These are phyloP conservation scores for Emergomyces pasteurianus DNA, from an alignment of 2,329 filamentous ascomycete genomes.

Conservation along the genomic window DNA sequence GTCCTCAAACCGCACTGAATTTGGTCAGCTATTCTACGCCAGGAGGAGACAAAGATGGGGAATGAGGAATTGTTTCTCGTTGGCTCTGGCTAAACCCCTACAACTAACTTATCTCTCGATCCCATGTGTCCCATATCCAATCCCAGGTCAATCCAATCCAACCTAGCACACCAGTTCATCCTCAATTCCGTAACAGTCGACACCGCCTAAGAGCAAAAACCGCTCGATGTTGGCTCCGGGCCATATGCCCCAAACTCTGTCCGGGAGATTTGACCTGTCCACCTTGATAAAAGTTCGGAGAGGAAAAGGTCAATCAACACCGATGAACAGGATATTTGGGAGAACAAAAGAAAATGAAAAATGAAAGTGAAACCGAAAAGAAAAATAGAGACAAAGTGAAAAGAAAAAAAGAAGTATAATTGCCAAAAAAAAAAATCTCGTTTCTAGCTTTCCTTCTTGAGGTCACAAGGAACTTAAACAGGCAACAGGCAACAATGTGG, in stretches of 20 bases:
- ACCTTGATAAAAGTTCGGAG: not conserved
- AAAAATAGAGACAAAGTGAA: not conserved
- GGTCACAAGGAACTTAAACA: not conserved
- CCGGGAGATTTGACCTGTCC: not conserved
- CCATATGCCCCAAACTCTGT: not conserved
- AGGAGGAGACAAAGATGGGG: not conserved
- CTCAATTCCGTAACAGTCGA: not conserved
- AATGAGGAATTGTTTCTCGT: not conserved
- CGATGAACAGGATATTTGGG: not conserved
- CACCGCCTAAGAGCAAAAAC: not conserved
- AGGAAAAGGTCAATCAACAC: not conserved
- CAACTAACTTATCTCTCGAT: not conserved
- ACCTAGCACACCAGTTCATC: too few species aligned
- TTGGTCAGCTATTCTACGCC: not conserved
- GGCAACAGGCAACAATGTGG: too few species aligned
- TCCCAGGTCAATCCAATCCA: not conserved
- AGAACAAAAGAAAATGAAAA: not conserved
- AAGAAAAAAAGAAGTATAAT: not conserved
- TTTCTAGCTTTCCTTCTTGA: not conserved
- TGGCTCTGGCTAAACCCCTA: not conserved
- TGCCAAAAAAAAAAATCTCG: not conserved
- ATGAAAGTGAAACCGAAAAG: not conserved
- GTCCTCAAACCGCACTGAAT: not conserved
- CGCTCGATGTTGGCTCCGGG: not conserved
- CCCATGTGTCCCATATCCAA: not conserved